Percentiles rank a stretch among this genome's conserved stretches.
These are phyloP conservation scores for Lentinula raphanica DNA, from an alignment of 768 basidiomycete genomes.

Conservation along the genomic window DNA sequence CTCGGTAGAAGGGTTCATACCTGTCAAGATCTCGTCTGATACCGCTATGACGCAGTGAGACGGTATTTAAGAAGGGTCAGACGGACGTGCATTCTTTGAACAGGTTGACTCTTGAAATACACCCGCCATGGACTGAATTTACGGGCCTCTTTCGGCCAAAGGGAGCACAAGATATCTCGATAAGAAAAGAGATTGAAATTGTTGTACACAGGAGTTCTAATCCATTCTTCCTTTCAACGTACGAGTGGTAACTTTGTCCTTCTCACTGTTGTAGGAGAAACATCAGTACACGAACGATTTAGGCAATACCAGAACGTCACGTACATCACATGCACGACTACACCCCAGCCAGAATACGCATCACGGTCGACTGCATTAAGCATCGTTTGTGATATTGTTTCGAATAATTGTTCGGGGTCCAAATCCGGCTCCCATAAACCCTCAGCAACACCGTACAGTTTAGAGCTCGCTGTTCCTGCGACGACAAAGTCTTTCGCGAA, in stretches of 20 bases:
- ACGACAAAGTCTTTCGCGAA: slow-evolving; percentile 97
- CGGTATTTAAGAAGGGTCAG: too few species aligned
- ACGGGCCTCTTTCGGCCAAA: too few species aligned
- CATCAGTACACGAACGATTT: background rate
- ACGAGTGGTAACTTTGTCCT: slow-evolving; percentile 74
- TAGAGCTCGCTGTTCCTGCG: slow-evolving; percentile 85
- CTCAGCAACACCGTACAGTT: slow-evolving; percentile 95
- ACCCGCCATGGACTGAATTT: too few species aligned
- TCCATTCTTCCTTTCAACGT: slow-evolving; percentile 92
- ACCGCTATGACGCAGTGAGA: too few species aligned
- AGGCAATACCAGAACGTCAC: slow-evolving; percentile 21
- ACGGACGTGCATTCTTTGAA: too few species aligned
- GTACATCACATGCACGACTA: slow-evolving; percentile 92
- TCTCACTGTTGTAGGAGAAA: slow-evolving; percentile 42
- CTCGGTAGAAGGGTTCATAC: too few species aligned
- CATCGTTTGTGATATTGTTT: slow-evolving; percentile 95
- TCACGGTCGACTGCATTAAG: slow-evolving; percentile 95
- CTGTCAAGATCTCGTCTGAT: too few species aligned
- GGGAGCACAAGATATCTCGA: background rate
- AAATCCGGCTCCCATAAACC: slow-evolving; percentile 98
- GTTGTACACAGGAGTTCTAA: slow-evolving; percentile 26
- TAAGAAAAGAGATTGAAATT: background rate
- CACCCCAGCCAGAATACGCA: slow-evolving; percentile 96
- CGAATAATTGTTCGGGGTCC: slow-evolving; percentile 94
- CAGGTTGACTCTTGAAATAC: too few species aligned